phyloP scores from a whole-genome alignment of 192 early-diverging fungal genomes.

The Tieghemiomyces parasiticus region DNA sequence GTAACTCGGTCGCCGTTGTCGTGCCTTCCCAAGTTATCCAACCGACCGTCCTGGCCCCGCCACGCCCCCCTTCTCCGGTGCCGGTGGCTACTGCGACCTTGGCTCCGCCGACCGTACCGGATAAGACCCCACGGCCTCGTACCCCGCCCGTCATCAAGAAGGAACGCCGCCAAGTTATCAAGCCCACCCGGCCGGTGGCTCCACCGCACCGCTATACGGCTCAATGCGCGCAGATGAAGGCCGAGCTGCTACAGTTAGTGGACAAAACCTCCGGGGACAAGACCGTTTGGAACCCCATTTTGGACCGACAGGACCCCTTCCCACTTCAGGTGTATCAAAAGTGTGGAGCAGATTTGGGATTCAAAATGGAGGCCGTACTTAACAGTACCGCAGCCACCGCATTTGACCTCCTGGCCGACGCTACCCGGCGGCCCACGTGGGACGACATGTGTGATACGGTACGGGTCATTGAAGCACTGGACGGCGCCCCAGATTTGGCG shows the following conservation, averaged over 20 bases:
- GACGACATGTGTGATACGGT: slow-evolving; percentile 28
- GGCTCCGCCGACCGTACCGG: no score
- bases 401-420: slow-evolving; percentile 28
- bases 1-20: neutral
- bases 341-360: neutral
- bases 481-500: neutral
- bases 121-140: no score
- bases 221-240: neutral
- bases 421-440: slow-evolving; percentile 26
- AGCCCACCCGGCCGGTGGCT: neutral
- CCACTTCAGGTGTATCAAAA: slow-evolving; percentile 8
- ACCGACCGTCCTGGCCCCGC: neutral
- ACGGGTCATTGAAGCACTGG: slow-evolving; percentile 20
- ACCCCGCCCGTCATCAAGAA: no score
- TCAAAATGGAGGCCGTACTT: slow-evolving; percentile 3
- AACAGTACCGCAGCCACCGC: slow-evolving; percentile 14
- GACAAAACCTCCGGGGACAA: neutral
- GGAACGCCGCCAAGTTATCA: neutral
- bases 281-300: neutral
- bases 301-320: neutral
- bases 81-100: no score
- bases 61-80: no score
- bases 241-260: neutral
- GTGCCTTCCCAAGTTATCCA: neutral
- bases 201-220: slow-evolving; percentile 7